phyloP scores from a whole-genome alignment of 352 stramenopile genomes.

The Globisporangium middletonii region DNA sequence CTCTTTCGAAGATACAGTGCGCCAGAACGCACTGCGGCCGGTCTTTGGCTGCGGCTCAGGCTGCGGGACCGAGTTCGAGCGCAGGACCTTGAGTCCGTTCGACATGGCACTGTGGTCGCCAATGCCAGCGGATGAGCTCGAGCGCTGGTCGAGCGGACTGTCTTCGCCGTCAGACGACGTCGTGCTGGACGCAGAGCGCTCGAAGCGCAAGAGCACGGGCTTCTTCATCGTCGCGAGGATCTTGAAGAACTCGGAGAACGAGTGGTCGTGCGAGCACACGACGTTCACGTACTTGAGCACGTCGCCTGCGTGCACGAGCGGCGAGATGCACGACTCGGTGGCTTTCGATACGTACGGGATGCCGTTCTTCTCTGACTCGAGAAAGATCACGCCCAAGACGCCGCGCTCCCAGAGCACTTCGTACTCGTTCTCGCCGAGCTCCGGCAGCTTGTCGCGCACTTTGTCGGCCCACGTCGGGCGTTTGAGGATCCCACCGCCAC shows the following conservation, averaged over 20 bases:
- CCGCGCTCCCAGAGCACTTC: constrained; percentile 84
- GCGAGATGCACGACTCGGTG: constrained; percentile 82
- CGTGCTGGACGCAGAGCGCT: constrained; percentile 42
- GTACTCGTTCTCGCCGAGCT: constrained; percentile 76
- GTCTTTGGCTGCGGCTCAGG: constrained; percentile 18
- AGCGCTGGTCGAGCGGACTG: constrained; percentile 36
- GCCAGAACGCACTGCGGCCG: constrained; percentile 57
- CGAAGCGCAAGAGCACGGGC: constrained; percentile 78
- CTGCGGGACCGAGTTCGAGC: constrained; percentile 47
- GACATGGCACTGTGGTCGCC: constrained; percentile 24
- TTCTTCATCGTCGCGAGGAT: constrained; percentile 89
- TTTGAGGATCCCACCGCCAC: constrained; percentile 13
- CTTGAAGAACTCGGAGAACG: constrained; percentile 88
- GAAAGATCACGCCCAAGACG: constrained; percentile 82
- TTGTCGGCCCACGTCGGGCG: constrained; percentile 72
- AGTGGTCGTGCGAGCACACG: constrained; percentile 81
- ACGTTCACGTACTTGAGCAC: constrained; percentile 84
- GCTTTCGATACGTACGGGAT: constrained; percentile 85
- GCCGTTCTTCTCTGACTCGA: constrained; percentile 80
- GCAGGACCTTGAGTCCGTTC: constrained; percentile 30
- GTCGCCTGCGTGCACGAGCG: constrained; percentile 58
- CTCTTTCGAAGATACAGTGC: constrained; percentile 35
- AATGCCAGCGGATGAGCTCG: constrained; percentile 29
- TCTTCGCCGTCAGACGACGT: constrained; percentile 45
- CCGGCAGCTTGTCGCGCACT: constrained; percentile 71